These are phyloP conservation scores for Arthroderma sp. DNA, from an alignment of 2,329 filamentous ascomycete genomes.

Conservation along the genomic window DNA sequence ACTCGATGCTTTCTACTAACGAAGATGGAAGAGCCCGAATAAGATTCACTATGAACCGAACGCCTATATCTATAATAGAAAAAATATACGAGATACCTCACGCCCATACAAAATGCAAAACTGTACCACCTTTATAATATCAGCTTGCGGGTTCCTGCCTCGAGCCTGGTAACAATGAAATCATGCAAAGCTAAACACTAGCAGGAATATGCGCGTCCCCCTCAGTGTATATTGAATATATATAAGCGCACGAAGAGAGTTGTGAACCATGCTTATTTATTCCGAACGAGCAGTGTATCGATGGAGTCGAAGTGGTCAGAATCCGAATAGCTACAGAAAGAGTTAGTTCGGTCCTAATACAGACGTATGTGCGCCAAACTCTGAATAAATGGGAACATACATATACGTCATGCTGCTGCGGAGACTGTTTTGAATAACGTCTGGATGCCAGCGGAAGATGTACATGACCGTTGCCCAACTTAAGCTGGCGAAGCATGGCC, in stretches of 20 bases:
- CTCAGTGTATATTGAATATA: not conserved
- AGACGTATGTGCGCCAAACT: not conserved
- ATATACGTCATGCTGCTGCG: constrained; percentile 96
- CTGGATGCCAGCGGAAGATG: constrained; percentile 82
- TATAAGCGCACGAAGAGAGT: not conserved
- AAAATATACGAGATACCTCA: not conserved
- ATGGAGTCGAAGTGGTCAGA: constrained; percentile 82
- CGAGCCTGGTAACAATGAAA: not conserved
- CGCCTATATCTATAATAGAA: not conserved
- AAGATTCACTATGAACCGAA: not conserved
- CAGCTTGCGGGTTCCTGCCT: not conserved
- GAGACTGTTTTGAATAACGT: constrained; percentile 80
- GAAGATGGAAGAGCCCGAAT: not conserved
- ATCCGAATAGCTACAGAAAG: constrained; percentile 52
- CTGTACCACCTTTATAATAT: not conserved
- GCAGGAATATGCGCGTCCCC: not conserved
- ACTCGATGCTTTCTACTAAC: not conserved
- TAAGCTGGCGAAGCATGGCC: constrained; percentile 81
- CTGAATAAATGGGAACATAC: constrained; percentile 42
- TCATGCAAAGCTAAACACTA: not conserved
- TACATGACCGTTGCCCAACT: constrained; percentile 96
- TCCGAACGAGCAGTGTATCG: constrained; percentile 75
- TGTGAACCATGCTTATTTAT: constrained; percentile 40
- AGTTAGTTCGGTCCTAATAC: constrained; percentile 9
- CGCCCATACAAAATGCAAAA: not conserved